These are phyloP conservation scores for Blechomonas ayalai DNA, from an alignment of 208 protist species.

Conservation along the genomic window DNA sequence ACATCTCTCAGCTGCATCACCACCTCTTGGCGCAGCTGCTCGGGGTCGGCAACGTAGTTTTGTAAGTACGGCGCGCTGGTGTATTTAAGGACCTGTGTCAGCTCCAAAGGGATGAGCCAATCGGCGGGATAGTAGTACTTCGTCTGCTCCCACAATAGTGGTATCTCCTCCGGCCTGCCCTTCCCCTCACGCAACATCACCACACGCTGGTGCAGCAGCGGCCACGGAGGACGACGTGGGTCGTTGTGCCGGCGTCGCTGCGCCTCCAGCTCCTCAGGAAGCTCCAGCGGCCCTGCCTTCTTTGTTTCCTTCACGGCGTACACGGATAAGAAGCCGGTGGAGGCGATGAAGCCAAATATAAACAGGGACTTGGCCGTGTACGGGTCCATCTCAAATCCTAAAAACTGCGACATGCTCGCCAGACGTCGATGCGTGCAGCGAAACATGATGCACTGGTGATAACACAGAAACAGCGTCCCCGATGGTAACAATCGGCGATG, in stretches of 20 bases:
- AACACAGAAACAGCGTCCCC: too few species aligned
- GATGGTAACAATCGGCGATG: too few species aligned
- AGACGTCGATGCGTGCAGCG: slow-evolving; percentile 32
- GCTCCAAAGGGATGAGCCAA: slow-evolving; percentile 80
- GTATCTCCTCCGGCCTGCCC: slow-evolving; percentile 57
- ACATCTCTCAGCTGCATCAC: slow-evolving; percentile 77
- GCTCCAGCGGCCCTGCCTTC: slow-evolving; percentile 64
- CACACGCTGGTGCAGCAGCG: slow-evolving; percentile 73
- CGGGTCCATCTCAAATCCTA: slow-evolving; percentile 56
- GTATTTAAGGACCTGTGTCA: slow-evolving; percentile 84
- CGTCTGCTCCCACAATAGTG: slow-evolving; percentile 76
- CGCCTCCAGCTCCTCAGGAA: slow-evolving; percentile 60
- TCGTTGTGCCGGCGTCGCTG: slow-evolving; percentile 59
- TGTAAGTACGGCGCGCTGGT: slow-evolving; percentile 65
- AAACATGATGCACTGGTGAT: slow-evolving; percentile 53
- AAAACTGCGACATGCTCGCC: slow-evolving; percentile 42
- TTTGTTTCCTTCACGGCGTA: slow-evolving; percentile 76
- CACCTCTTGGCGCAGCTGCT: slow-evolving; percentile 75
- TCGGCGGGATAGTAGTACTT: slow-evolving; percentile 78
- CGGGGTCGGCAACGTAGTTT: slow-evolving; percentile 75
- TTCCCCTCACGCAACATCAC: slow-evolving; percentile 79
- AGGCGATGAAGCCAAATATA: slow-evolving; percentile 71
- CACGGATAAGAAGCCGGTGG: slow-evolving; percentile 59
- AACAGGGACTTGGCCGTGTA: slow-evolving; percentile 81
- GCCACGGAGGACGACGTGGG: slow-evolving; percentile 74